A percentile compares a stretch with the other conserved stretches of the same genome.
These are phyloP conservation scores for Carex myosuroides DNA, from an alignment of 176 grass and related monocot species.

Conservation along the genomic window DNA sequence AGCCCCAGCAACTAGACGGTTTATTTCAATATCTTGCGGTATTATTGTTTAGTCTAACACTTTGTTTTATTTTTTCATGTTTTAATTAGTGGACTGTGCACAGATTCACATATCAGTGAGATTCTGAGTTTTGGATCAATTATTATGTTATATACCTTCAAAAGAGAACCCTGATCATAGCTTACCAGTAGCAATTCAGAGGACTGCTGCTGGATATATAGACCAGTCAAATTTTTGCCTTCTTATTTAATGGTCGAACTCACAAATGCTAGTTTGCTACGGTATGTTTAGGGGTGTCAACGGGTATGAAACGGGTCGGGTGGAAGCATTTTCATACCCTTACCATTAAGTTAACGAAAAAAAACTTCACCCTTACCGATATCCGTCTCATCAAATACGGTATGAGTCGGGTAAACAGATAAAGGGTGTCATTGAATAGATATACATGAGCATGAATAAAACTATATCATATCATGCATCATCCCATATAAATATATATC, in stretches of 20 bases:
- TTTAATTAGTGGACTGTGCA: background rate
- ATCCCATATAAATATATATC: no score
- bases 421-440: no score
- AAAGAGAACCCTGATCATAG: background rate
- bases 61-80: background rate
- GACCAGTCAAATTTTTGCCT: background rate
- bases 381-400: no score
- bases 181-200: background rate
- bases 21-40: slow-evolving; percentile 89
- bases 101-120: background rate
- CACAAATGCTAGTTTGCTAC: background rate
- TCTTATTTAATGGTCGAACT: background rate
- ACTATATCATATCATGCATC: no score
- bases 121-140: background rate
- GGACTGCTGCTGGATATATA: background rate
- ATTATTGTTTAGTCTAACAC: background rate
- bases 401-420: no score
- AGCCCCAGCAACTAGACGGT: slow-evolving; percentile 76
- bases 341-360: no score
- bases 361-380: no score
- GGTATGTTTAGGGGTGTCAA: no score
- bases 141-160: background rate
- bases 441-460: no score
- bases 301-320: no score
- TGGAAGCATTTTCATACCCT: no score